A percentile compares a stretch with the other conserved stretches of the same genome.
These are phyloP conservation scores for Globisporangium alternatum DNA, from an alignment of 352 stramenopile species.

Conservation along the genomic window DNA sequence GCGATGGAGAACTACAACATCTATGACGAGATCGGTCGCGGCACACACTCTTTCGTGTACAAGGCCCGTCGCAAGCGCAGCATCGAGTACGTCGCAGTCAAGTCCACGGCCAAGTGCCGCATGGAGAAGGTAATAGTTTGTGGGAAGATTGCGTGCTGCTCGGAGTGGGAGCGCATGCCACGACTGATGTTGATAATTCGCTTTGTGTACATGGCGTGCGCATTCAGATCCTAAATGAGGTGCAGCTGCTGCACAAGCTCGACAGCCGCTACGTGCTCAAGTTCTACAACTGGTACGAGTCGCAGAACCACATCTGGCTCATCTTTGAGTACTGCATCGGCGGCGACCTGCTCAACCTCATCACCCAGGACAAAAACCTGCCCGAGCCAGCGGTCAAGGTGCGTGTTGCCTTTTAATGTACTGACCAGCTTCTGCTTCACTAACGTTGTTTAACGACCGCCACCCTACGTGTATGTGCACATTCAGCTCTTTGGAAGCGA, in stretches of 20 bases:
- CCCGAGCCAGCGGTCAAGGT: conserved; percentile 78
- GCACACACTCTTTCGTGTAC: conserved; percentile 91
- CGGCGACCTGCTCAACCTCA: conserved; percentile 87
- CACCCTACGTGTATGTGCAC: background rate
- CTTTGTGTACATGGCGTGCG: background rate
- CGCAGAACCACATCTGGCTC: conserved; percentile 94
- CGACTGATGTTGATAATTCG: no score
- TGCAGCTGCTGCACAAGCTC: conserved; percentile 87
- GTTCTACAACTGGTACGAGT: conserved; percentile 96
- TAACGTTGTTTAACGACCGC: background rate
- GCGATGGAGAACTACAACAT: conserved; percentile 95
- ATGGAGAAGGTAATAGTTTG: conserved; percentile 84
- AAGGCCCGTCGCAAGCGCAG: conserved; percentile 90
- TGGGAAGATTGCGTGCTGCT: background rate
- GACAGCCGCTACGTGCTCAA: conserved; percentile 84
- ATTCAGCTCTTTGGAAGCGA: conserved; percentile 66
- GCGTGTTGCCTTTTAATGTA: background rate
- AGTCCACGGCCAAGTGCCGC: conserved; percentile 89
- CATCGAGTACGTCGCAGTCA: conserved; percentile 93
- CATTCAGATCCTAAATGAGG: conserved; percentile 76
- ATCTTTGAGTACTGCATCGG: conserved; percentile 94
- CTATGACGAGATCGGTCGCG: conserved; percentile 91
- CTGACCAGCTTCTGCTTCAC: background rate
- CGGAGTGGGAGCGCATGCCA: background rate
- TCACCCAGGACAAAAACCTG: conserved; percentile 86